These are phyloP conservation scores for Cardiospermum halicacabum DNA, from an alignment of 345 rosid species.

Conservation along the genomic window DNA sequence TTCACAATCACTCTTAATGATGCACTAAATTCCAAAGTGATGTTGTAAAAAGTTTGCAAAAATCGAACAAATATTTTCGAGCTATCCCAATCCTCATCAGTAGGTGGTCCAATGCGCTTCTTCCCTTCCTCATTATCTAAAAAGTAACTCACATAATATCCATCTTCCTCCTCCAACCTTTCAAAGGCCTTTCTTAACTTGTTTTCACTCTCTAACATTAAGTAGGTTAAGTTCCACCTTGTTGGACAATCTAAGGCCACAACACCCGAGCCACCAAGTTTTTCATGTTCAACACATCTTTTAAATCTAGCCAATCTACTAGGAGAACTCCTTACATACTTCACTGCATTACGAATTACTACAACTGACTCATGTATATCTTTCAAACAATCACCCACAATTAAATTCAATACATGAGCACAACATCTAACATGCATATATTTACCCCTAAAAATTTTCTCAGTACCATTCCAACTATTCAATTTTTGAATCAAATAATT, in stretches of 20 bases:
- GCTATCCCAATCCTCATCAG: no score
- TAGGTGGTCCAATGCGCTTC: no score
- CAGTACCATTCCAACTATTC: neutral
- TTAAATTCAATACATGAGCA: neutral
- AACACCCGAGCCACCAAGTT: neutral
- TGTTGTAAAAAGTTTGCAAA: no score
- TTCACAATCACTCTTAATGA: no score
- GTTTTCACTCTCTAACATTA: neutral
- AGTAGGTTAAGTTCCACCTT: no score
- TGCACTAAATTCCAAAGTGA: no score
- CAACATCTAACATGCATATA: neutral
- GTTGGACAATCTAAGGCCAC: neutral
- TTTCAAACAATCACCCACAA: neutral
- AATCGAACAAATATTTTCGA: no score
- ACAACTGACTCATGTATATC: no score
- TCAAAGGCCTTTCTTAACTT: no score
- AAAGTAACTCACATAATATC: no score
- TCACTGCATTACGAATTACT: neutral
- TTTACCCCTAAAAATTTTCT: neutral
- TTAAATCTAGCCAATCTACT: neutral
- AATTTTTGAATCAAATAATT: neutral
- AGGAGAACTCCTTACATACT: neutral
- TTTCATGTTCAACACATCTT: neutral
- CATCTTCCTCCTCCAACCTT: neutral
- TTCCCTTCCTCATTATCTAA: no score